phyloP scores from a whole-genome alignment of 225 moss, liverwort and hornwort genomes.

The Pseudoscleropodium purum region DNA sequence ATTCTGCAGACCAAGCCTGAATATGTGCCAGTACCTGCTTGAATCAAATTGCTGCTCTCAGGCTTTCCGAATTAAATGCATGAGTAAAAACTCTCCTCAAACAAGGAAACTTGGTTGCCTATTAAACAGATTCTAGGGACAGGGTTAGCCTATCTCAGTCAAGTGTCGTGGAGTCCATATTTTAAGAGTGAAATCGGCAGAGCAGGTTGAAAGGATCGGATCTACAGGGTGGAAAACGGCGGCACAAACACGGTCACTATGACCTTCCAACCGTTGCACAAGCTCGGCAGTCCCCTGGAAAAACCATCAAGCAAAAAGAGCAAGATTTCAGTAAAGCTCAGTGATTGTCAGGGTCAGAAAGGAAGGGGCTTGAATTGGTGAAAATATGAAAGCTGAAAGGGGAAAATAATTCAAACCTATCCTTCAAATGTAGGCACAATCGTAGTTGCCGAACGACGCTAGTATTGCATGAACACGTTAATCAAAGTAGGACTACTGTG shows the following conservation, averaged over 20 bases:
- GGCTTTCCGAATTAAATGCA: not conserved
- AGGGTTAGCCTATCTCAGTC: slow-evolving; percentile 18
- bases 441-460: not conserved
- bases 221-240: slow-evolving; percentile 76
- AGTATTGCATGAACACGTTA: not conserved
- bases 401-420: not conserved
- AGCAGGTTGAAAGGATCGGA: slow-evolving; percentile 73
- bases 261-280: slow-evolving; percentile 89
- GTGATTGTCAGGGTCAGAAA: not conserved
- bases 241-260: slow-evolving; percentile 71
- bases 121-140: not conserved
- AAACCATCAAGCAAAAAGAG: not conserved
- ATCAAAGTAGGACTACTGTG: not conserved
- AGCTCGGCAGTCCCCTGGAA: slow-evolving; percentile 75
- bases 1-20: not conserved
- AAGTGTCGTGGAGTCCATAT: slow-evolving; percentile 64
- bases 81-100: not conserved
- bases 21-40: not conserved
- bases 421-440: not conserved
- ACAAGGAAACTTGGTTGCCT: not conserved
- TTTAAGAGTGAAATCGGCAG: slow-evolving; percentile 69
- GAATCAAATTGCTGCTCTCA: not conserved
- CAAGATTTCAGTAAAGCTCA: not conserved
- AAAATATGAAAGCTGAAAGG: not conserved
- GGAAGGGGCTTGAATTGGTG: not conserved